These are phyloP conservation scores for Cutaneotrichosporon daszewskae DNA, from an alignment of 1,284 basidiomycete species.

Conservation along the genomic window DNA sequence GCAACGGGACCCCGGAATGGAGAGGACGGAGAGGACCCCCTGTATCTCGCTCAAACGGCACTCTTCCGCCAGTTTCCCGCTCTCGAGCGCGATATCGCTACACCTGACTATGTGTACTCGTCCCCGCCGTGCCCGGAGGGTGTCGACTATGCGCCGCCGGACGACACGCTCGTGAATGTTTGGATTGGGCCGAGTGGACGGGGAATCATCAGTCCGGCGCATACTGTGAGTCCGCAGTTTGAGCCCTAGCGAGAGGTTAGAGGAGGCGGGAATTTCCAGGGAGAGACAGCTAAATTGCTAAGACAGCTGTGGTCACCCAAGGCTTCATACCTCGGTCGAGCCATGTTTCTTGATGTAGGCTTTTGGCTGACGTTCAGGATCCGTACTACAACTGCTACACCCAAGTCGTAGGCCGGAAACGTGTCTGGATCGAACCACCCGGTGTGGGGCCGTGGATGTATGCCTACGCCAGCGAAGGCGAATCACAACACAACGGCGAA, in stretches of 20 bases:
- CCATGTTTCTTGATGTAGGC: too few species aligned
- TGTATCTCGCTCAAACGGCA: slow-evolving; percentile 91
- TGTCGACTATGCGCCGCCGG: slow-evolving; percentile 62
- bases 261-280: too few species aligned
- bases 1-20: background rate
- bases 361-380: slow-evolving; percentile 59
- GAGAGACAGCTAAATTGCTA: too few species aligned
- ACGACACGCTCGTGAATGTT: slow-evolving; percentile 62
- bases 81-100: slow-evolving; percentile 64
- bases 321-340: too few species aligned
- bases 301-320: too few species aligned
- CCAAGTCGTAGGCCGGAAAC: slow-evolving; percentile 82
- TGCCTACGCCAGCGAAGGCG: slow-evolving; percentile 38
- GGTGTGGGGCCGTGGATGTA: slow-evolving; percentile 54
- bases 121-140: slow-evolving; percentile 43
- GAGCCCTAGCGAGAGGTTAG: too few species aligned
- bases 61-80: slow-evolving; percentile 78
- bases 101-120: slow-evolving; percentile 82
- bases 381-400: slow-evolving; percentile 90
- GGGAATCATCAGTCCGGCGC: slow-evolving; percentile 66
- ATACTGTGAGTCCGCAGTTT: slow-evolving; percentile 61
- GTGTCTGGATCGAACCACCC: slow-evolving; percentile 88
- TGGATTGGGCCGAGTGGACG: slow-evolving; percentile 77
- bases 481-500: slow-evolving; percentile 25
- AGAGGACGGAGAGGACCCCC: slow-evolving; percentile 12